Base-by-base conservation (phyloP, 139 green algal genomes). In the Pleodorina starrii region DNA sequence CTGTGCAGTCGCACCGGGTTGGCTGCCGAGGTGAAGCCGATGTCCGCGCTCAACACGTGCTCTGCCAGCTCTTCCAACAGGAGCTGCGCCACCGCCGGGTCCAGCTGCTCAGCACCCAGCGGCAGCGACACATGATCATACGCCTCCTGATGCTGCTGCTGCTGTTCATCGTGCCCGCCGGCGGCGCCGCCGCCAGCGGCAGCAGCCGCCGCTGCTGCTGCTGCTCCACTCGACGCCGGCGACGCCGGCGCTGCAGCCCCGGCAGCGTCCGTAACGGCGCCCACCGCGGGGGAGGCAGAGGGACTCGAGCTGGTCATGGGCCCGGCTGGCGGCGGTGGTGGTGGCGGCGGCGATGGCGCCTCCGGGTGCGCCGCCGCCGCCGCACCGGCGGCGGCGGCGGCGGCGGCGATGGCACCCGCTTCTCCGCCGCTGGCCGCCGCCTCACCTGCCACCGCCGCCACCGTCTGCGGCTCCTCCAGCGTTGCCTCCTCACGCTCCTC, bases 31-130 rank as follows among this genome's bases (percentile, higher is more conserved):
- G 11, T 38, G 82, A 88, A 88, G 21, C 82, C 82, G 44, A 88
- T 88, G 82, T 88, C 82, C 1, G 11, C 5, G 14, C 17, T 60
- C 66, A 88, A 44, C 66, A 88, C 32, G 44, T 88, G 82, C 82
- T 79, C 82, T 44, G 82, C 82, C 21, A 88, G 43, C 82, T 88
- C 66, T 63, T 88, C 82, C 82, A 88, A 44, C 43, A 88, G 82
- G 63, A 69, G 4, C n/a, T 50, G 66, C 63, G 82, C 82, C n/a
- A 69, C 63, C 1, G 32, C 44, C 0, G 82, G n/a, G 60, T 68
- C 66, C n/a, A 88, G 66, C 19, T 17, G 29, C 44, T 79, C 40
- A 0, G 2, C 0, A 1, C 27, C 42, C 63, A 79, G 43, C 17
- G 32, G 43, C 63, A 87, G 9, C 4, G 35, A 21, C 60, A 87